Evolutionary conservation across 495 filamentous ascomycete genomes (phyloP).

Genomic region (Tuber microsphaerosporum): DNA sequence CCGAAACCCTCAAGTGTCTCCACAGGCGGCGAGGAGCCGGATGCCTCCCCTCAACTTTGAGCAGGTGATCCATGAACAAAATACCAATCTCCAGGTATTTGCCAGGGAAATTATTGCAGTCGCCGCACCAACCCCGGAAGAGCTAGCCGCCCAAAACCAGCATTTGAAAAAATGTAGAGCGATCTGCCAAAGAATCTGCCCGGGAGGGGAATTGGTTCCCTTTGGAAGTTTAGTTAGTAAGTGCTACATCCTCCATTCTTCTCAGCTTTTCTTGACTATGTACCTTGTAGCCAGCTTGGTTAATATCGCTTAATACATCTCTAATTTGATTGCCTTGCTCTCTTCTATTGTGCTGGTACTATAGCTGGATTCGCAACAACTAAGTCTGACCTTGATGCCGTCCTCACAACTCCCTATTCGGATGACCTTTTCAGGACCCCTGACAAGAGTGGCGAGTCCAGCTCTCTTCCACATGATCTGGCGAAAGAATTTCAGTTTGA

Average conservation of each 20-base stretch:
- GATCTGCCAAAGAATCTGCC: slow-evolving; percentile 30
- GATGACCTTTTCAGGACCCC: slow-evolving; percentile 1
- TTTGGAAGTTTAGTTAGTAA: slow-evolving; percentile 42
- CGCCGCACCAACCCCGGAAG: slow-evolving; percentile 28
- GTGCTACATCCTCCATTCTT: slow-evolving; percentile 14
- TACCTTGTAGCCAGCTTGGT: slow-evolving; percentile 1
- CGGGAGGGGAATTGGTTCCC: slow-evolving; percentile 32
- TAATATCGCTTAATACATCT: slow-evolving; percentile 8
- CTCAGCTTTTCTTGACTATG: slow-evolving; percentile 8
- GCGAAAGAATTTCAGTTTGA: slow-evolving; percentile 62
- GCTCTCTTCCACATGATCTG: slow-evolving; percentile 54
- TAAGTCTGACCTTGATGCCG: slow-evolving; percentile 42
- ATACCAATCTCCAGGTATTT: slow-evolving; percentile 22
- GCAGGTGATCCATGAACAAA: slow-evolving; percentile 28
- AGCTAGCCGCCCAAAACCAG: slow-evolving; percentile 16
- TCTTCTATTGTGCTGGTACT: slow-evolving; percentile 24
- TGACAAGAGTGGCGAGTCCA: slow-evolving; percentile 2
- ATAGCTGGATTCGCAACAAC: slow-evolving; percentile 41
- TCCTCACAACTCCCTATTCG: slow-evolving; percentile 23
- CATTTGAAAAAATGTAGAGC: slow-evolving; percentile 31
- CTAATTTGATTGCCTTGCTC: slow-evolving; percentile 30
- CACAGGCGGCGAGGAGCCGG: neutral
- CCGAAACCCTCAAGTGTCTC: neutral
- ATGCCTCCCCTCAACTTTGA: slow-evolving; percentile 12
- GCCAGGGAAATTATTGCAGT: slow-evolving; percentile 30